phyloP scores from a whole-genome alignment of 202 grass and related monocot species.

The Panicum virgatum region DNA sequence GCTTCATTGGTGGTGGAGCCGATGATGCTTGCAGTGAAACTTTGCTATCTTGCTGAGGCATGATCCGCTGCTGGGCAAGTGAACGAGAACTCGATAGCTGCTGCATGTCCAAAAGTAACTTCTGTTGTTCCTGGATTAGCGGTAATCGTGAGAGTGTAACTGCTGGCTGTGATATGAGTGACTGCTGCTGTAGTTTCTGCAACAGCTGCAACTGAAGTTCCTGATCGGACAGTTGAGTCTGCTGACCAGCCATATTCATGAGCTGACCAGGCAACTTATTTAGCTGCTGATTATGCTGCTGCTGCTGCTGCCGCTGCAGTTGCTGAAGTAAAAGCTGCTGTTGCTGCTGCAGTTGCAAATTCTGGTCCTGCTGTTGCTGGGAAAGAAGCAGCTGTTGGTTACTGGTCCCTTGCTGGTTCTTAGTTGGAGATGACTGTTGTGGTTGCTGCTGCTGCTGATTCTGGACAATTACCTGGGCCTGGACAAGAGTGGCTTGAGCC shows the following conservation, averaged over 20 bases:
- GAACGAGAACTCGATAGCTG: conserved; percentile 55
- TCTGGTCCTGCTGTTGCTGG: conserved; percentile 64
- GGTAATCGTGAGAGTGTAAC: conserved; percentile 57
- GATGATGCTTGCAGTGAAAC: conserved; percentile 42
- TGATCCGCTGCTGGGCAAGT: conserved; percentile 64
- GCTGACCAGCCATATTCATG: conserved; percentile 47
- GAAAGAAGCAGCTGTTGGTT: conserved; percentile 50
- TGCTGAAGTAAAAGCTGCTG: conserved; percentile 61
- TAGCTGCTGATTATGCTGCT: conserved; percentile 46
- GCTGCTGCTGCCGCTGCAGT: conserved; percentile 43
- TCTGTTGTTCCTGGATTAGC: conserved; percentile 81
- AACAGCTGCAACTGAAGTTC: conserved; percentile 67
- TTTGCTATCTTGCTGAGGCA: conserved; percentile 55
- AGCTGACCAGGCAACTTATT: conserved; percentile 51
- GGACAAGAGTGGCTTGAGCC: conserved; percentile 59
- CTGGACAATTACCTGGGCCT: conserved; percentile 74
- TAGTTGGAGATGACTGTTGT: conserved; percentile 53
- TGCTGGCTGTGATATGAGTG: conserved; percentile 53
- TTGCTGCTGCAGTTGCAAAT: conserved; percentile 66
- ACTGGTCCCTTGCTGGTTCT: conserved; percentile 51
- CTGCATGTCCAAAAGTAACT: conserved; percentile 69
- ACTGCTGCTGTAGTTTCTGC: conserved; percentile 68
- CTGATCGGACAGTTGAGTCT: conserved; percentile 53
- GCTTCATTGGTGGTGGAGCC: conserved; percentile 35
- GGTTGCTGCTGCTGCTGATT: conserved; percentile 39